Conservation (phyloP, 805 yeast species). For the Kodamaea kaohsiungensis region DNA sequence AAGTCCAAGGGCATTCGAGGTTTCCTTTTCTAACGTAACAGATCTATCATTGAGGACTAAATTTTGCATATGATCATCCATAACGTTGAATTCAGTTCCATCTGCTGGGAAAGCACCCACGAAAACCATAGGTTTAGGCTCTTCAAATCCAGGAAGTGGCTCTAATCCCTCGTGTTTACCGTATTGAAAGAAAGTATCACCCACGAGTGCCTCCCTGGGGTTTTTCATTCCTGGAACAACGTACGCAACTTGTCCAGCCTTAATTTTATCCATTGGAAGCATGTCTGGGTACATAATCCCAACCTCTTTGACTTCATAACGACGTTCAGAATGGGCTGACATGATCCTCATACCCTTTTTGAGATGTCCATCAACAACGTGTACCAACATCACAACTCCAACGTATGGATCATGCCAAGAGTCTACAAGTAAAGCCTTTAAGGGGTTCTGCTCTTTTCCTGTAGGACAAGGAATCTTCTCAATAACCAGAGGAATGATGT, state of each 20-base stretch:
- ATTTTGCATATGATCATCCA: slow-evolving; percentile 89
- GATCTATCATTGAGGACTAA: slow-evolving; percentile 90
- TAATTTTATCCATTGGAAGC: slow-evolving; percentile 58
- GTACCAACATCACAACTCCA: slow-evolving; percentile 85
- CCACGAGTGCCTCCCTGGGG: slow-evolving; percentile 82
- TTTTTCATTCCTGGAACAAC: slow-evolving; percentile 93
- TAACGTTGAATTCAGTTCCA: slow-evolving; percentile 81
- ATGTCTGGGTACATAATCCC: slow-evolving; percentile 96
- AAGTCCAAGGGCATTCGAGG: slow-evolving; percentile 91
- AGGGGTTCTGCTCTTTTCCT: slow-evolving; percentile 53
- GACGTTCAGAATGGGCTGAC: slow-evolving; percentile 73
- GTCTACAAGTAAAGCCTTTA: slow-evolving; percentile 83
- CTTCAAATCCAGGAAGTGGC: slow-evolving; percentile 93
- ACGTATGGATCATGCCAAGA: slow-evolving; percentile 95
- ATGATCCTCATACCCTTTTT: slow-evolving; percentile 72
- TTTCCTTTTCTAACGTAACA: slow-evolving; percentile 84
- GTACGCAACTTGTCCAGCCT: slow-evolving; percentile 94
- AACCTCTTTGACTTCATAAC: slow-evolving; percentile 86
- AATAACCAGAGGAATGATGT: slow-evolving; percentile 78
- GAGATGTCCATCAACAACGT: slow-evolving; percentile 80
- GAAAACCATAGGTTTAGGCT: slow-evolving; percentile 97
- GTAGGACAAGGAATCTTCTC: slow-evolving; percentile 79
- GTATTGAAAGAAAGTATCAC: slow-evolving; percentile 79
- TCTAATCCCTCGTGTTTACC: slow-evolving; percentile 59
- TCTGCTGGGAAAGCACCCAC: slow-evolving; percentile 98